Percentiles rank a stretch among this genome's conserved stretches.
Evolutionary conservation across 805 yeast species (phyloP).

Genomic region (Schwanniomyces sp.): DNA sequence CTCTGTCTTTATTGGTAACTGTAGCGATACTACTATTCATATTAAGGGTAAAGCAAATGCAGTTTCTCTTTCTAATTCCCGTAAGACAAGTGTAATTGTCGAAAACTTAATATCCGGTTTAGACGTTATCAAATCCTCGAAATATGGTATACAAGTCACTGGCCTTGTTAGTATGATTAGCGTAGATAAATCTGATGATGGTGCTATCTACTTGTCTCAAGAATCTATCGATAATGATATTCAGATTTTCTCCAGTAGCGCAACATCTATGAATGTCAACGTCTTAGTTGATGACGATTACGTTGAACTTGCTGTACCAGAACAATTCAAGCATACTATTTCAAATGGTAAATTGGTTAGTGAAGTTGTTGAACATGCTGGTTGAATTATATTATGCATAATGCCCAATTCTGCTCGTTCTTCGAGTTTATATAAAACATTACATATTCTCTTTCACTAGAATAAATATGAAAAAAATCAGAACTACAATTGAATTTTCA

Average conservation of each 20-base stretch:
- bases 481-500: too few species aligned
- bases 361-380: slow-evolving; percentile 80
- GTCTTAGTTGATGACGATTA: slow-evolving; percentile 74
- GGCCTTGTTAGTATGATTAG: slow-evolving; percentile 82
- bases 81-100: slow-evolving; percentile 71
- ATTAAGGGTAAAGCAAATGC: slow-evolving; percentile 92
- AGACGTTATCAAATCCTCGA: slow-evolving; percentile 78
- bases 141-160: slow-evolving; percentile 81
- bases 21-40: slow-evolving; percentile 71
- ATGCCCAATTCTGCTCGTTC: too few species aligned
- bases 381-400: slow-evolving; percentile 32
- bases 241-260: slow-evolving; percentile 76
- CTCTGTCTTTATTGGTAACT: slow-evolving; percentile 84
- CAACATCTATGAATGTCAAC: slow-evolving; percentile 84
- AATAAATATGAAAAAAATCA: too few species aligned
- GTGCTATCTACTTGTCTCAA: slow-evolving; percentile 73
- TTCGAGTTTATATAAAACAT: too few species aligned
- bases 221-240: slow-evolving; percentile 64
- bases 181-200: slow-evolving; percentile 87
- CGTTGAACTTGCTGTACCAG: slow-evolving; percentile 84
- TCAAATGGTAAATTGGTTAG: slow-evolving; percentile 62
- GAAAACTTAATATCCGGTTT: slow-evolving; percentile 86
- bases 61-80: slow-evolving; percentile 72
- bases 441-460: too few species aligned
- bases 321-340: slow-evolving; percentile 80